Evolutionary conservation across 805 yeast genomes (phyloP), one percentile per base, ranked within the genome.

Genomic region (Yarrowia sp.): DNA sequence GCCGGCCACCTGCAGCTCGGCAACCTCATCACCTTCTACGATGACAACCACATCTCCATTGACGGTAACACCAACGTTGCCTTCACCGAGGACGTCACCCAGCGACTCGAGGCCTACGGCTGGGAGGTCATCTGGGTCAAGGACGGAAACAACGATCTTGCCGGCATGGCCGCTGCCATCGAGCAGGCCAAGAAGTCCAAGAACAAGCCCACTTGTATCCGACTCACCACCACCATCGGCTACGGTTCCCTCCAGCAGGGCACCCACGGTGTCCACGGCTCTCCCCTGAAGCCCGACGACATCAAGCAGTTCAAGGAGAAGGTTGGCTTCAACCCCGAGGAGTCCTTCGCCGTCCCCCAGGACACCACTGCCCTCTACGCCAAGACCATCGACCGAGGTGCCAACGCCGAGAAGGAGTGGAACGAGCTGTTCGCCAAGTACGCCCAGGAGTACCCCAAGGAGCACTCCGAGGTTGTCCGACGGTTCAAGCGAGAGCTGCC

Each of bases 401-500:
- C 67, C n/a, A 44, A 42, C 22, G 44, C 62, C 19, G 71, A 65
- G 32, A 18, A 61, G 16, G 63, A 68, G 36, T 74, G 77, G 77
- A 36, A 62, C 12, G 46, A 53, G 1, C 61, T 71, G 16, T 65
- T 74, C 1, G 62, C 38, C 7, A 60, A 53, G 12, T 74, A 73
- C 60, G 33, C 21, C 24, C n/a, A 18, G 4, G 64, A 62, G n/a
- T 72, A 67, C 63, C 76, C 77, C 13, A 69, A 68, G 36, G 64
- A 68, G 36, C 74, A 66, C 19, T 58, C 61, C 7, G 76, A 74
- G 22, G 67, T 74, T 39, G 44, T 49, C 18, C 32, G 66, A 32
- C 68, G 75, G 61, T 62, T 73, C 21, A 41, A 55, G 41, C 76
- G 76, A 32, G 67, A 71, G 49, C 61, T 73, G 97, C 99, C 76